Evolutionary conservation across 306 rosid genomes (phyloP), one percentile per base, ranked within the genome.

Genomic region (Malus sylvestris): DNA sequence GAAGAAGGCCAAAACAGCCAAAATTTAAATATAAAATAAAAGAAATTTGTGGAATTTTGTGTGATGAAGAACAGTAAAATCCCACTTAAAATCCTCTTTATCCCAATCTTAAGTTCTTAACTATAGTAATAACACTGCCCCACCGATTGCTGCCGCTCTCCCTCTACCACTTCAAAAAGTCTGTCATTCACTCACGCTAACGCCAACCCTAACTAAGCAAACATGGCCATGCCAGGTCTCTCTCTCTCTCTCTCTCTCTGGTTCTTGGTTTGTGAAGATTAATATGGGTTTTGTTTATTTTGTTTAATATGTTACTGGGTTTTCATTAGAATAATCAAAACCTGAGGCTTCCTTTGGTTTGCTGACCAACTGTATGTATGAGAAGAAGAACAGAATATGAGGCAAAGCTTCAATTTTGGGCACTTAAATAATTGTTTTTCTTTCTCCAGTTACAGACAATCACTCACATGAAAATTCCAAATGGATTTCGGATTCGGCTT

Each of bases 191-290:
- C 55, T 49, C 18, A 20, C 76, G n/a, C 7, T 63, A 19, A 57
- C n/a, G 30, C 65, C 2, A 16, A 29, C 42, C 22, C 20, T 46
- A 20, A 70, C 55, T 49, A 49, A 15, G 52, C 65, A 14, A 51
- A 38, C 68, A 72, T 73, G 55, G 1, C 72, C 2, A 45, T 23
- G 81, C 7, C 81, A 81, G 84, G 84, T 81, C 55, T 76, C 71
- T 64, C 16, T 22, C 38, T 58, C 53, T 23, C 33, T 64, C 16
- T 22, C 38, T 58, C 53, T 23, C 33, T 77, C n/a, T 58, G 1
- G 53, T 6, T 2, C 7, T 51, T 61, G 14, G 3, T 3, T 29
- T 51, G 55, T 15, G 55, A 51, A 8, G n/a, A 22, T 49, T 76
- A n/a, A 20, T 10, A 18, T 61, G 68, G 67, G 67, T 74, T 68